Evolutionary conservation across 352 stramenopile species (phyloP).

Genomic region (Globisporangium yorkense): DNA sequence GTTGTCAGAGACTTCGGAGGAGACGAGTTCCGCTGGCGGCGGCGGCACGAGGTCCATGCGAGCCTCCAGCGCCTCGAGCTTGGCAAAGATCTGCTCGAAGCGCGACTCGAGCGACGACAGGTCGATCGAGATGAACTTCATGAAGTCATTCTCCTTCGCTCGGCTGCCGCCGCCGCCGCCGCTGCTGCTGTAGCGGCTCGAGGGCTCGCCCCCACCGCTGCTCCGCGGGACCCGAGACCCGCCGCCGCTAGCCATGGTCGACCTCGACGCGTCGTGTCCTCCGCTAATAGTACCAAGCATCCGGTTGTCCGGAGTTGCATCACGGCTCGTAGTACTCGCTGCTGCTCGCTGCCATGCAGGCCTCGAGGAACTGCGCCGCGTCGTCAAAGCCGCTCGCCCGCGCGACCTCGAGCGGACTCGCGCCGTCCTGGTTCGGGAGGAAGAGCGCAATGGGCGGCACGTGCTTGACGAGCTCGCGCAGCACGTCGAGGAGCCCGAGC

Average conservation of each 20-base stretch:
- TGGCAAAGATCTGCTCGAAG: constrained; percentile 43
- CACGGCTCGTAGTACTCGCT: not conserved
- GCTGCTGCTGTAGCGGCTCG: not conserved
- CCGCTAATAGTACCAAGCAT: not conserved
- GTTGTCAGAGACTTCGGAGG: too few species aligned
- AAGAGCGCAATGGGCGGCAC: constrained; percentile 43
- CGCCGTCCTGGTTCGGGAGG: constrained; percentile 42
- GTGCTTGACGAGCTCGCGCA: constrained; percentile 28
- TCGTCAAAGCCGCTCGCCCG: constrained; percentile 19
- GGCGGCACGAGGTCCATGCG: constrained; percentile 1
- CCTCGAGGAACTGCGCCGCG: constrained; percentile 18
- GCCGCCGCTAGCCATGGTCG: not conserved
- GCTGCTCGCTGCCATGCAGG: constrained; percentile 4
- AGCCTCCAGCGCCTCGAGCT: constrained; percentile 35
- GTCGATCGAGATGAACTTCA: constrained; percentile 39
- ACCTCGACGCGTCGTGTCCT: not conserved
- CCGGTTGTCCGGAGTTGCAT: not conserved
- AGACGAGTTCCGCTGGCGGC: not conserved
- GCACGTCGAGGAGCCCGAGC: constrained; percentile 25
- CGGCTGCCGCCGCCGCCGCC: not conserved
- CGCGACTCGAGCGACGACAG: constrained; percentile 43
- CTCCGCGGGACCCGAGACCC: not conserved
- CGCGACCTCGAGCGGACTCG: constrained; percentile 39
- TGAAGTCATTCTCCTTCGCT: constrained; percentile 26
- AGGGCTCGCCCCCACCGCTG: not conserved